phyloP scores from a whole-genome alignment of 192 early-diverging fungal species.

The Backusella parvicylindrica region DNA sequence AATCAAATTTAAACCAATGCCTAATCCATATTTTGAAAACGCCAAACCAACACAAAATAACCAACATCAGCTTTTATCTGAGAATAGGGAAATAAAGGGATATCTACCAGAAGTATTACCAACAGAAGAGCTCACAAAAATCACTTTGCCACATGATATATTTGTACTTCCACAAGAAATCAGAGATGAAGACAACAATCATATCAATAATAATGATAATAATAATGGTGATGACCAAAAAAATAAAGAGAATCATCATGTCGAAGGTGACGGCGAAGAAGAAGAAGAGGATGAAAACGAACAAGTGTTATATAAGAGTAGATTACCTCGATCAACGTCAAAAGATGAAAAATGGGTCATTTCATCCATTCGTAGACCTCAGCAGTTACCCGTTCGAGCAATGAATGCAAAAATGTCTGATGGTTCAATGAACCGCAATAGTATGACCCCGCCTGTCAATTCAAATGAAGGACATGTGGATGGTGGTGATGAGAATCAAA shows the following conservation, averaged over 20 bases:
- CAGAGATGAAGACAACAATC: not conserved
- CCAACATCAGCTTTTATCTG: no score
- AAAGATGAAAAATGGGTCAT: conserved; percentile 37
- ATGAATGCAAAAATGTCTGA: conserved; percentile 14
- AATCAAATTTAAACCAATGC: not conserved
- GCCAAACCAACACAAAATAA: not conserved
- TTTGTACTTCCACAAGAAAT: not conserved
- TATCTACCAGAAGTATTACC: not conserved
- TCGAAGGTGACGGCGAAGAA: not conserved
- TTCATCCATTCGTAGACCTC: conserved; percentile 30
- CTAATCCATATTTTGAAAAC: not conserved
- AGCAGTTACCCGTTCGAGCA: conserved; percentile 20
- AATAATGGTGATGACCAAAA: not conserved
- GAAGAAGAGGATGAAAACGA: conserved; percentile 11
- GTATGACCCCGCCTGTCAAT: not conserved
- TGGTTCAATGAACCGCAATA: not conserved
- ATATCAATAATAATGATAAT: not conserved
- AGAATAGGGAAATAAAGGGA: not conserved
- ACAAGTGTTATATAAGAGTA: not conserved
- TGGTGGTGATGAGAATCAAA: not conserved
- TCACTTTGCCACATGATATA: not conserved
- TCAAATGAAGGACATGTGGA: not conserved
- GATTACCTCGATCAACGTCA: conserved; percentile 12
- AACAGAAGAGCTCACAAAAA: not conserved
- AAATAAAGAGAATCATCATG: not conserved